These are phyloP conservation scores for Penicillium verrucosum DNA, from an alignment of 2,329 filamentous ascomycete species.

Conservation along the genomic window DNA sequence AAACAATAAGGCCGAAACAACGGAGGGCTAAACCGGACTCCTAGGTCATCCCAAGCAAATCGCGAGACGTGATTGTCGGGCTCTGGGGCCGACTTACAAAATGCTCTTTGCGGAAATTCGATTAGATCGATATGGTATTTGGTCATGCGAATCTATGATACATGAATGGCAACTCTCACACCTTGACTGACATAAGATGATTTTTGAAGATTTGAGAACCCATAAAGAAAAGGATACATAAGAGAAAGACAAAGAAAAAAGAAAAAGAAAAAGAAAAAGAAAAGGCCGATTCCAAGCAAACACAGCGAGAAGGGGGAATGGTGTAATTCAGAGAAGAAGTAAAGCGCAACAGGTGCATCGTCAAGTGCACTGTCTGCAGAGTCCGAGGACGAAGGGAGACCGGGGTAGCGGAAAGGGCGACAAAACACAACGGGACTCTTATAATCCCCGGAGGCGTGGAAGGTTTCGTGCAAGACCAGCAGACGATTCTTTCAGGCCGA, in stretches of 20 bases:
- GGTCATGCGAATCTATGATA: slow-evolving; percentile 35
- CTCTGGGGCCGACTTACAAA: not conserved
- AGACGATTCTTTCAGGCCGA: slow-evolving; percentile 20
- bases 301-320: slow-evolving; percentile 20
- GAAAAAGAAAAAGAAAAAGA: slow-evolving; percentile 12
- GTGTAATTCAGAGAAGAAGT: slow-evolving; percentile 9
- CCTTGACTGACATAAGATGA: slow-evolving; percentile 9
- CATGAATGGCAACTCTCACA: slow-evolving; percentile 29
- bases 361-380: slow-evolving; percentile 13
- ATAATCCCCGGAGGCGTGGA: slow-evolving; percentile 10
- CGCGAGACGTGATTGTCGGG: not conserved
- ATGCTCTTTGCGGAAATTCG: not conserved
- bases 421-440: slow-evolving; percentile 5
- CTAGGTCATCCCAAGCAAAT: not conserved
- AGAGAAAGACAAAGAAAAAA: slow-evolving; percentile 15
- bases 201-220: slow-evolving; percentile 22
- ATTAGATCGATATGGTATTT: slow-evolving; percentile 28
- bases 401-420: not conserved
- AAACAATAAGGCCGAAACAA: not conserved
- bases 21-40: not conserved
- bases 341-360: slow-evolving; percentile 17
- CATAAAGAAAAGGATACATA: slow-evolving; percentile 25
- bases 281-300: slow-evolving; percentile 18
- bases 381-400: not conserved
- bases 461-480: slow-evolving; percentile 23